A percentile compares a stretch with the other conserved stretches of the same genome.
These are phyloP conservation scores for Hibiscus mutabilis DNA, from an alignment of 345 rosid species.

Conservation along the genomic window DNA sequence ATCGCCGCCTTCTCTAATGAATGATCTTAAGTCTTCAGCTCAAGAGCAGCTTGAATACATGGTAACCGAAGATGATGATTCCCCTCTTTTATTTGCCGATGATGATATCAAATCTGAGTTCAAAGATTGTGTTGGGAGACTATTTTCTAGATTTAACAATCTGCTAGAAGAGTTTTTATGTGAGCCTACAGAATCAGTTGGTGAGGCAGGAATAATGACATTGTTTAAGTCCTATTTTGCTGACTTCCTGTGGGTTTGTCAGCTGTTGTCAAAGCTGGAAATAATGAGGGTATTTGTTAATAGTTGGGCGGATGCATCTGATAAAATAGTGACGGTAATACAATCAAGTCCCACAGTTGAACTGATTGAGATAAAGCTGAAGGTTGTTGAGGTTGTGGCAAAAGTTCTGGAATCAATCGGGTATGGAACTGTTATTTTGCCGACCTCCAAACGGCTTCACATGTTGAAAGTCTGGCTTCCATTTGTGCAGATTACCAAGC, in stretches of 20 bases:
- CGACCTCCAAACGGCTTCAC: constrained; percentile 54
- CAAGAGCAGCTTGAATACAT: constrained; percentile 91
- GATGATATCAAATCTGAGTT: constrained; percentile 57
- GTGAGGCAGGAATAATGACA: constrained; percentile 23
- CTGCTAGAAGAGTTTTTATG: constrained; percentile 36
- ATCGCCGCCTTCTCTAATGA: constrained; percentile 40
- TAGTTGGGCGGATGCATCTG: constrained; percentile 73
- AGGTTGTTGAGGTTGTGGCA: constrained; percentile 55
- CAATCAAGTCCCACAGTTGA: constrained; percentile 27
- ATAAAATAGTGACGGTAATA: constrained; percentile 44
- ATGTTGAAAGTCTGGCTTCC: constrained; percentile 87
- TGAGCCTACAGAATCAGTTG: constrained; percentile 25
- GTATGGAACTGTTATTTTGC: constrained; percentile 63
- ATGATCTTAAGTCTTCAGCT: constrained; percentile 55
- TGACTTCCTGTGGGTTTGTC: constrained; percentile 68
- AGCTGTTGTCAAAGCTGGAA: constrained; percentile 66
- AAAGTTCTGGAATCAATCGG: constrained; percentile 79
- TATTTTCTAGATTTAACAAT: constrained; percentile 43
- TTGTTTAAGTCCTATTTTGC: constrained; percentile 44
- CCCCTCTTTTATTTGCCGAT: constrained; percentile 50
- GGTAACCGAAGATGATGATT: constrained; percentile 89
- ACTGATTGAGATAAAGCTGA: constrained; percentile 39
- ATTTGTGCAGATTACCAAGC: constrained; percentile 57
- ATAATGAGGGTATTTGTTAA: constrained; percentile 61
- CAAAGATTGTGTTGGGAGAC: constrained; percentile 45